Evolutionary conservation across 306 rosid species (phyloP).

Genomic region (Potentilla sterilis): DNA sequence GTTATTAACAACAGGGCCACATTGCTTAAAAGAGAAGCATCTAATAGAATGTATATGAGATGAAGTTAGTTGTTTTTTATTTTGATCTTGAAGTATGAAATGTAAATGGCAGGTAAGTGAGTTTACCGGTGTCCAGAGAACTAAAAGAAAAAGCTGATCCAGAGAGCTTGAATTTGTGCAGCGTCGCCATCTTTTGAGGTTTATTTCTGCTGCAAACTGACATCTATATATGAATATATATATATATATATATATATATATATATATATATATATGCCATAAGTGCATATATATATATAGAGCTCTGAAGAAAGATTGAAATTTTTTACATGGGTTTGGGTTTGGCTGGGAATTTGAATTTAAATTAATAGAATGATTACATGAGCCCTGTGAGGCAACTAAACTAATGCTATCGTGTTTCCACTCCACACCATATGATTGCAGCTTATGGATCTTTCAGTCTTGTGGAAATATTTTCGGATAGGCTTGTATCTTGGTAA

Average conservation of each 20-base stretch:
- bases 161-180: conserved; percentile 80
- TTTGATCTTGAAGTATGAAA: no score
- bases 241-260: no score
- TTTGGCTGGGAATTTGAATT: conserved; percentile 51
- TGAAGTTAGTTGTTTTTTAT: no score
- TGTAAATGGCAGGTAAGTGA: no score
- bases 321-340: neutral
- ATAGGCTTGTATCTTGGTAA: conserved; percentile 86
- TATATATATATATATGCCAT: no score
- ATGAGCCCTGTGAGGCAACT: conserved; percentile 7
- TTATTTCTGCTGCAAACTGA: conserved; percentile 7
- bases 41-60: no score
- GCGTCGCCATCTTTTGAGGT: conserved; percentile 53
- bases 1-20: no score
- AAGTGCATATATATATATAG: neutral
- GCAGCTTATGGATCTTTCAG: conserved; percentile 95
- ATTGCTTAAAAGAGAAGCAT: no score
- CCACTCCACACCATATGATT: neutral
- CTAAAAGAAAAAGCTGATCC: no score
- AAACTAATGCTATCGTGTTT: conserved; percentile 8
- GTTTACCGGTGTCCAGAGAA: no score
- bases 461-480: conserved; percentile 73
- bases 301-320: neutral
- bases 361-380: conserved; percentile 38
- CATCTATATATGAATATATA: neutral